phyloP scores from a whole-genome alignment of 192 early-diverging fungal genomes.

The Chytriomyces hyalinus region DNA sequence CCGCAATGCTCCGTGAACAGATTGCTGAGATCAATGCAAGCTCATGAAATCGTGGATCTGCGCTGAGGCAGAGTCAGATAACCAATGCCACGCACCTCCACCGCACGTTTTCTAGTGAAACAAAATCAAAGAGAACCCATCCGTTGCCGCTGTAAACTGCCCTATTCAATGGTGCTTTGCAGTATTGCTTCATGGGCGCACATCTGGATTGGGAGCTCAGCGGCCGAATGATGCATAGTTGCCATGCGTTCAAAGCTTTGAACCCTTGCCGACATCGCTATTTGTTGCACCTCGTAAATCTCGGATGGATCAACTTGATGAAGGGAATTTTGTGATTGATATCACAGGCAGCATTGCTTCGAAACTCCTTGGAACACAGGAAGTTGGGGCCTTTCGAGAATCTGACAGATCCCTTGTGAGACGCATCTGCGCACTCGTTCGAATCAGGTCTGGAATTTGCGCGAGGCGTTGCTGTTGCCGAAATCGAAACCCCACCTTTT shows the following conservation, averaged over 20 bases:
- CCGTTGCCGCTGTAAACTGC: background rate
- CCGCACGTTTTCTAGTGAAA: background rate
- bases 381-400: background rate
- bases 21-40: background rate
- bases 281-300: background rate
- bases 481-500: background rate
- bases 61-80: background rate
- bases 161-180: background rate
- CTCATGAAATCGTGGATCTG: background rate
- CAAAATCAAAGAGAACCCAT: background rate
- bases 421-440: slow-evolving; percentile 4
- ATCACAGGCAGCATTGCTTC: background rate
- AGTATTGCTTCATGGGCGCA: slow-evolving; percentile 2
- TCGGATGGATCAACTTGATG: background rate
- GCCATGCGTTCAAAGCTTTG: background rate
- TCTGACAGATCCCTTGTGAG: background rate
- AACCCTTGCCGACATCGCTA: too few species aligned
- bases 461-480: background rate
- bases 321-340: background rate
- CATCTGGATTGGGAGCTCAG: background rate
- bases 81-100: background rate
- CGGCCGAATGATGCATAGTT: background rate
- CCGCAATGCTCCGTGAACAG: slow-evolving; percentile 42
- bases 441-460: background rate
- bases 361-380: background rate